Evolutionary conservation across 2,329 filamentous ascomycete species (phyloP), one percentile per base, ranked within the genome.

Genomic region (Thielaviopsis ethacetica): DNA sequence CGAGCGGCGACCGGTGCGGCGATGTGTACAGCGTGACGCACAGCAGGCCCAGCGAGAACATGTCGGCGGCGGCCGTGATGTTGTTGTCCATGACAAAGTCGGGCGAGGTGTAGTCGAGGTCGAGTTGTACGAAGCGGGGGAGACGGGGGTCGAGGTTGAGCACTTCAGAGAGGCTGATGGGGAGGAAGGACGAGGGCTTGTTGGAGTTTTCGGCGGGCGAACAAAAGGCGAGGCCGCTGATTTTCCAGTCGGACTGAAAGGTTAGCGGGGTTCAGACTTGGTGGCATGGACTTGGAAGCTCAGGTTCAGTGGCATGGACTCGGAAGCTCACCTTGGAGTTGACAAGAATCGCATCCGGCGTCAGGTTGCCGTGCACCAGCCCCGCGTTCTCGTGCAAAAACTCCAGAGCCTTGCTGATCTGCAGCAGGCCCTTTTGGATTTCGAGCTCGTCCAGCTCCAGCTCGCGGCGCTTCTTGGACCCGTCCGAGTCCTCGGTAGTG

Each of bases 361-460:
- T 97, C 63, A 98, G 71, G 68, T 98, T 98, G 54, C 87, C 89
- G 71, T 98, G 93, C 0, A 97, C 88, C 54, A 98, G 77, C 0
- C 89, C 89, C 10, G 91, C 91, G 68, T 91, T 95, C 68, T 97
- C 91, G 68, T 97, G 91, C 62, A 97, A 73, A 68, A 97, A 97
- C 71, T 97, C 91, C 30, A 97, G 76, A 2, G 91, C 91, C 69
- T 96, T 96, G 67, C 86, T 91, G 63, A 98, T 80, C 70, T 98
- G 93, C 62, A 97, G 73, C 63, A 98, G 71, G 0, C 93, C 93
- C 71, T 98, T 98, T 70, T 98, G 93, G 65, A 97, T 94, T 71
- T 98, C 93, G 61, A 98, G 75, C 72, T 97, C 93, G 68, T 98
- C 93, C 62, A 98, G 88, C 69, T 97, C 91, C 15, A 96, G 71